Base-by-base conservation (phyloP, 805 yeast species). In the Cyberlindnera galapagoensis region DNA sequence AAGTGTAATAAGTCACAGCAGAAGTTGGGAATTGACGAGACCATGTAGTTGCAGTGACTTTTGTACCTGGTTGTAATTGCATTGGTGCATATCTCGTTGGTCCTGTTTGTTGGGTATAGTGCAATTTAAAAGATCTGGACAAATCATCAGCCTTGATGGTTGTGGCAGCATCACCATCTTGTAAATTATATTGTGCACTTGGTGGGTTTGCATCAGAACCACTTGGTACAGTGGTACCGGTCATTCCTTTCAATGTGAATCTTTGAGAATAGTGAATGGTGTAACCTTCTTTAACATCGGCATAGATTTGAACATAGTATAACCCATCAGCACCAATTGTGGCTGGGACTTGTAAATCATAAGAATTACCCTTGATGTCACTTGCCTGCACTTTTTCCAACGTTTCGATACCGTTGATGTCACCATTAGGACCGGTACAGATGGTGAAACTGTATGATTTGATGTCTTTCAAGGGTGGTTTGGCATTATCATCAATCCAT, bases 41-140 rank as follows among this genome's bases (percentile, higher is more conserved):
- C 79, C 88, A 80, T 5, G 78, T 60, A 4, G 82, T 69, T 4
- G 55, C 43, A 1, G 95, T 82, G 18, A 85, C 72, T 8, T 62
- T 64, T 2, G 83, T 52, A 4, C 80, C 83, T 8, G 98, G 97
- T 57, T 86, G 95, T 38, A 66, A 56, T 60, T 88, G 97, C 95
- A 87, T 85, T 31, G 97, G 96, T 2, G 97, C 97, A 57, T 63
- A 84, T 51, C 88, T 71, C 7, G 82, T 74, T 18, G 44, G 56
- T 18, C 95, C 95, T 1, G 90, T 79, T 63, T 90, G 97, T 44
- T 50, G 44, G 4, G 86, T 73, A 59, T 88, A 90, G 2, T 90
- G 69, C 9, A 87, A 59, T 3, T 75, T 44, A 51, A 79, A 80
- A 4, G 85, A 76, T 10, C 55, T 59, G 1, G 76, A 60, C n/a